Percentiles rank a stretch among this genome's conserved stretches.
These are phyloP conservation scores for Blastomyces percursus DNA, from an alignment of 2,329 filamentous ascomycete species.

Conservation along the genomic window DNA sequence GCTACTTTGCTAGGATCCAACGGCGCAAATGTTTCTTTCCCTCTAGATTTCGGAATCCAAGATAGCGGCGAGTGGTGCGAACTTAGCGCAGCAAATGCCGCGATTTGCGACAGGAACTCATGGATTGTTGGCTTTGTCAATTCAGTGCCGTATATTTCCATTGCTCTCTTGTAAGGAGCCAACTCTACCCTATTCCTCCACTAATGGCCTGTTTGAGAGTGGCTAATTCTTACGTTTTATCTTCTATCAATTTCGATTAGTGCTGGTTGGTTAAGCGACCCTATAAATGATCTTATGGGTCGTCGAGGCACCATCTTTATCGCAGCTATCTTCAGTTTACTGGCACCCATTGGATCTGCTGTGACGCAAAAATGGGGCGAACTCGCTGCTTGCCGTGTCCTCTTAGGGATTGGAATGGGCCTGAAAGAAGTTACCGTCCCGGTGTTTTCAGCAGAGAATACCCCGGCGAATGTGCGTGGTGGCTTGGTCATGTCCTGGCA, in stretches of 20 bases:
- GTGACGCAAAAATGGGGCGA: constrained; percentile 49
- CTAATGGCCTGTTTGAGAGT: constrained; percentile 40
- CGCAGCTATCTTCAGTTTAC: constrained; percentile 52
- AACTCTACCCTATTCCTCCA: constrained; percentile 46
- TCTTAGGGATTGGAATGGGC: constrained; percentile 54
- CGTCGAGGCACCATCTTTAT: constrained; percentile 56
- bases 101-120: constrained; percentile 32
- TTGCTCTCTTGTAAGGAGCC: constrained; percentile 39
- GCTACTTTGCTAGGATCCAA: constrained; percentile 31
- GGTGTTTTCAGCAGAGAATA: constrained; percentile 46
- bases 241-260: constrained; percentile 42
- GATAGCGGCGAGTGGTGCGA: constrained; percentile 27
- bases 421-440: constrained; percentile 48
- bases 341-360: constrained; percentile 56
- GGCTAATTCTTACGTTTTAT: constrained; percentile 40
- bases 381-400: constrained; percentile 44
- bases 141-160: constrained; percentile 40
- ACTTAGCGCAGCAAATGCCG: constrained; percentile 7
- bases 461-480: constrained; percentile 44
- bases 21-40: constrained; percentile 44
- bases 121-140: constrained; percentile 56
- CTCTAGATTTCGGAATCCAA: constrained; percentile 37
- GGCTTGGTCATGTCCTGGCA: constrained; percentile 48
- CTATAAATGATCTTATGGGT: constrained; percentile 47
- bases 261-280: constrained; percentile 58